Evolutionary conservation across 306 rosid genomes (phyloP), one percentile per base, ranked within the genome.

Genomic region (Prunus mume): DNA sequence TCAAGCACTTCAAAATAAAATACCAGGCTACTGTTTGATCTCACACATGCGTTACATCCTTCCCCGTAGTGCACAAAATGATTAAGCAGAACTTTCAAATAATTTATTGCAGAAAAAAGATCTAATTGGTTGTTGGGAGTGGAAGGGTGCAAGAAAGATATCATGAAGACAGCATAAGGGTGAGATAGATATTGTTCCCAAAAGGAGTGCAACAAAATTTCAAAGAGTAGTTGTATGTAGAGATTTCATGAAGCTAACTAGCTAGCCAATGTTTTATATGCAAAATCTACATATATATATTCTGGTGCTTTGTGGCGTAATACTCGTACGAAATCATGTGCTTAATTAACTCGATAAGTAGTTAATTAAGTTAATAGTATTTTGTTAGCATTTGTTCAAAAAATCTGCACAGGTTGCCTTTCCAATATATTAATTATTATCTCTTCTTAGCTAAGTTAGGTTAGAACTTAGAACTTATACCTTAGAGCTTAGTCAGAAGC

Each of bases 1-100:
- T 86, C 73, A 81, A 71, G 28, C 92, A 91, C 89, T 89, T 89
- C 91, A 86, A 68, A 76, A 69, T 84, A 82, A 75, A 85, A 71
- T 78, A 81, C 14, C 56, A 51, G 49, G 27, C 20, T 83, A 61
- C 27, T 80, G 67, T 61, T 65, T 9, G 67, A 72, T 68, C 63
- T 22, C 61, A 32, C 25, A 32, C 25, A 5, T 80, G 56, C 20
- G 71, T 47, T 54, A 17, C 12, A 51, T 49, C 25, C 28, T 65
- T 76, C 66, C 76, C 14, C 9, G 52, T 32, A 43, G 64, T 76
- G 64, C 63, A n/a, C 51, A 69, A 52, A 56, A 71, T 66, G 75
- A 72, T 78, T 38, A 75, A 78, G 66, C 58, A 82, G 50, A 28
- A 52, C 64, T 69, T 69, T 8, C 50, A 34, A 32, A 50, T 67